Conservation (phyloP, 139 green algal genomes). For the Asterochloris sp. region DNA sequence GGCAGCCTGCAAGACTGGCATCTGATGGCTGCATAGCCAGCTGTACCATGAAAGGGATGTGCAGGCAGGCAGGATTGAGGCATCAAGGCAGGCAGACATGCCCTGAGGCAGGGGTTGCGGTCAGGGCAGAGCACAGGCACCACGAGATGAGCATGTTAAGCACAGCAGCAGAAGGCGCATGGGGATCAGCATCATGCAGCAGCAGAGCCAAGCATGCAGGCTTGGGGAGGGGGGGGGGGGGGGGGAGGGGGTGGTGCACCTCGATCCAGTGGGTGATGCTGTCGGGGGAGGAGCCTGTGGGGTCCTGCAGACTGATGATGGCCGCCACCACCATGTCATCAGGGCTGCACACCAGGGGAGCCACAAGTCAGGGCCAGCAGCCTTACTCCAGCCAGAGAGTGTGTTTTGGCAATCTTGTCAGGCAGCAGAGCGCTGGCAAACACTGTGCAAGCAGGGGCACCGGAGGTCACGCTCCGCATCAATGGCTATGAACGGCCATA, state of each 20-base stretch:
- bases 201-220: neutral
- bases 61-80: neutral
- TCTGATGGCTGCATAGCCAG: too few species aligned
- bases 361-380: too few species aligned
- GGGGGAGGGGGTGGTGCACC: neutral
- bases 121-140: neutral
- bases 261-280: conserved; percentile 26
- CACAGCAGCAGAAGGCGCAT: neutral
- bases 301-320: conserved; percentile 25
- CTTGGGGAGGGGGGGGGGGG: neutral
- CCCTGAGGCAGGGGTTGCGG: neutral
- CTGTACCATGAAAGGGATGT: neutral
- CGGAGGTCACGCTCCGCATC: too few species aligned
- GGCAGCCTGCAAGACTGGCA: too few species aligned
- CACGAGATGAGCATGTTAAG: neutral
- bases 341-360: neutral
- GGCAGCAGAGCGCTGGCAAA: too few species aligned
- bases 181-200: neutral
- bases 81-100: neutral
- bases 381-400: too few species aligned
- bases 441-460: too few species aligned
- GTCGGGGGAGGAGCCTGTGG: conserved; percentile 20
- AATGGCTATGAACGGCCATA: too few species aligned
- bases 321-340: conserved; percentile 37
- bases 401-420: too few species aligned